Evolutionary conservation across 345 rosid species (phyloP).

Genomic region (Lenwebbia sp.): DNA sequence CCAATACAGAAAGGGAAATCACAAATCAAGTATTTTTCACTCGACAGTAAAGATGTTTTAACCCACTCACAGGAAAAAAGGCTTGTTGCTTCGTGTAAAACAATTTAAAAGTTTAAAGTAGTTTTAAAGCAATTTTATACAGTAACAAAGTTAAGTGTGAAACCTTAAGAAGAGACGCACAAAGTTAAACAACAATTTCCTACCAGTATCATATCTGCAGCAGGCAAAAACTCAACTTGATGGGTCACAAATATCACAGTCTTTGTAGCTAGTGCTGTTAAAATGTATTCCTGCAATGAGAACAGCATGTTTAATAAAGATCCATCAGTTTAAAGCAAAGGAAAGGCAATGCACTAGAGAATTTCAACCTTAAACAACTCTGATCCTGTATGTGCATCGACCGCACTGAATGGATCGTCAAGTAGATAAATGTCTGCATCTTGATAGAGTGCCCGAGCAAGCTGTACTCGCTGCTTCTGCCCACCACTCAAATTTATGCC

Average conservation of each 20-base stretch:
- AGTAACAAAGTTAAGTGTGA: slow-evolving; percentile 4
- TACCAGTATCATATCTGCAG: slow-evolving; percentile 95
- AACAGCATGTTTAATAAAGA: slow-evolving; percentile 15
- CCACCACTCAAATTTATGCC: slow-evolving; percentile 99
- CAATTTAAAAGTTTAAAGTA: background rate
- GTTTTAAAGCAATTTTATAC: background rate
- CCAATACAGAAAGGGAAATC: background rate
- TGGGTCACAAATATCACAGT: slow-evolving; percentile 96
- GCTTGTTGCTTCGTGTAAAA: background rate
- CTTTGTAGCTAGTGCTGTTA: slow-evolving; percentile 73
- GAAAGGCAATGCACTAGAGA: background rate
- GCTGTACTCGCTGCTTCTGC: slow-evolving; percentile 98
- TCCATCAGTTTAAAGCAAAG: slow-evolving; percentile 3
- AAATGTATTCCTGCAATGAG: slow-evolving; percentile 77
- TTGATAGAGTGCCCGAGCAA: slow-evolving; percentile 98
- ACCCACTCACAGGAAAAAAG: background rate
- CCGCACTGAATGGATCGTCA: slow-evolving; percentile 99
- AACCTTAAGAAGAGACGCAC: background rate
- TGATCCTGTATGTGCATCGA: slow-evolving; percentile 98
- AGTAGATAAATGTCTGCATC: slow-evolving; percentile 97
- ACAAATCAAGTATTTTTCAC: background rate
- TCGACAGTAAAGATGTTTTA: background rate
- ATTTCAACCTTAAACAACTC: slow-evolving; percentile 82
- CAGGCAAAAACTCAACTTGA: slow-evolving; percentile 97
- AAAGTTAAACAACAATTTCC: slow-evolving; percentile 5